Evolutionary conservation across 257 asterid genomes (phyloP).

Genomic region (Solanum phureja): DNA sequence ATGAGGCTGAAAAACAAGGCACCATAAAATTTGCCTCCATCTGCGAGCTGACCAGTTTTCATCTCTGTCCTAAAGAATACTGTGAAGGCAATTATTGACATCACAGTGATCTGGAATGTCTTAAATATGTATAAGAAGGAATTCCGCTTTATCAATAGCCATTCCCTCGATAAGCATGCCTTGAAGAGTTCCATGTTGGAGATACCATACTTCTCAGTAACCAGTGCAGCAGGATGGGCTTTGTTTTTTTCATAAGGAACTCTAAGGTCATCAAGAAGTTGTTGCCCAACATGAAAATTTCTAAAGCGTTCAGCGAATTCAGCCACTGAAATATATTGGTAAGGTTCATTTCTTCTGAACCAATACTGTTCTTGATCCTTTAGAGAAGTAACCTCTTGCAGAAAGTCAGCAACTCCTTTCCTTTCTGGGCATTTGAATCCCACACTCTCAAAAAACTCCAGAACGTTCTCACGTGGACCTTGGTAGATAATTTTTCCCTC

Average conservation of each 20-base stretch:
- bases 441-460: conserved; percentile 67
- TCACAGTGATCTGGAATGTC: conserved; percentile 77
- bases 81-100: conserved; percentile 79
- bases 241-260: conserved; percentile 56
- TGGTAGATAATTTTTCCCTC: conserved; percentile 79
- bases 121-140: conserved; percentile 75
- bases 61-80: conserved; percentile 87
- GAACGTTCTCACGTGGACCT: conserved; percentile 83
- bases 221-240: conserved; percentile 92
- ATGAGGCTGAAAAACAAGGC: conserved; percentile 77
- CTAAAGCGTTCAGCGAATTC: conserved; percentile 64
- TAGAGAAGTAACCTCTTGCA: conserved; percentile 85
- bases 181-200: conserved; percentile 71
- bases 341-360: conserved; percentile 61
- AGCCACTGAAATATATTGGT: conserved; percentile 42
- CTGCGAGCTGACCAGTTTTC: conserved; percentile 53
- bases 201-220: conserved; percentile 71
- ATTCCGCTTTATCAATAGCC: conserved; percentile 81
- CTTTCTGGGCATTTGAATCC: conserved; percentile 95
- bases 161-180: conserved; percentile 78
- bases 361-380: conserved; percentile 95
- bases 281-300: conserved; percentile 59
- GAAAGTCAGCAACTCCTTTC: conserved; percentile 88
- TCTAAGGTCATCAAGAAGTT: conserved; percentile 56
- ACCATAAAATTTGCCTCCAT: conserved; percentile 74